Evolutionary conservation across 2,329 filamentous ascomycete species (phyloP).

Genomic region (Trichoderma gracile): DNA sequence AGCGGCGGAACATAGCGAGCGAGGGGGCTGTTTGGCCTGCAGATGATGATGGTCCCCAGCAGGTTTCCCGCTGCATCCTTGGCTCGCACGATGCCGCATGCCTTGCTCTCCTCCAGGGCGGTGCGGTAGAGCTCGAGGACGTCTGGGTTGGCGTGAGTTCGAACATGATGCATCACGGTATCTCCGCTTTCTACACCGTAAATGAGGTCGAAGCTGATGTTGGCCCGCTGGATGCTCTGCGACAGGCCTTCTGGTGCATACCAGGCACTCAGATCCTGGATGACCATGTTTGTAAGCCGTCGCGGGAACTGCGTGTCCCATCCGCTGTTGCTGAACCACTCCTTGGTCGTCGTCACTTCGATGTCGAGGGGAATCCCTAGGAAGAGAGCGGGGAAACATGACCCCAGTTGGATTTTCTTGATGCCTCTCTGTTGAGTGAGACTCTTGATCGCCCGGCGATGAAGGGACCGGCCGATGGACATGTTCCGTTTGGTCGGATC

Average conservation of each 20-base stretch:
- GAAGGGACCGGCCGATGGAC: slow-evolving; percentile 86
- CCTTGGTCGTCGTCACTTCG: slow-evolving; percentile 49
- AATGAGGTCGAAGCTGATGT: slow-evolving; percentile 79
- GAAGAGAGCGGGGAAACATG: slow-evolving; percentile 80
- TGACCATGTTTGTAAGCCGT: slow-evolving; percentile 65
- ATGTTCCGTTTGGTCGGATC: slow-evolving; percentile 83
- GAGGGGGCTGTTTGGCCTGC: slow-evolving; percentile 67
- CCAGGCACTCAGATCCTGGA: slow-evolving; percentile 73
- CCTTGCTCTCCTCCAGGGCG: slow-evolving; percentile 68
- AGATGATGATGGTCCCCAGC: slow-evolving; percentile 77
- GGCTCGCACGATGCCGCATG: slow-evolving; percentile 80
- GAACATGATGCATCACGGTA: slow-evolving; percentile 72
- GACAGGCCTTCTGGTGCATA: slow-evolving; percentile 73
- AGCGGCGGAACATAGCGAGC: slow-evolving; percentile 70
- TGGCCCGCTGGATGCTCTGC: slow-evolving; percentile 69
- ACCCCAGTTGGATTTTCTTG: slow-evolving; percentile 79
- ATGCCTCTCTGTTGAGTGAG: slow-evolving; percentile 69
- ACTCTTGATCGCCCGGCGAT: slow-evolving; percentile 78
- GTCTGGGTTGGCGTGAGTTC: slow-evolving; percentile 71
- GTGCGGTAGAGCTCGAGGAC: slow-evolving; percentile 77
- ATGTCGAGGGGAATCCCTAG: slow-evolving; percentile 72
- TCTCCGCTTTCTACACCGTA: slow-evolving; percentile 76
- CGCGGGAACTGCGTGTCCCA: slow-evolving; percentile 72
- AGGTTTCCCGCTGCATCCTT: slow-evolving; percentile 68
- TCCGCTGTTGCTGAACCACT: slow-evolving; percentile 88